Evolutionary conservation across 495 filamentous ascomycete genomes (phyloP).

Genomic region (Lasiosphaeria ovina): DNA sequence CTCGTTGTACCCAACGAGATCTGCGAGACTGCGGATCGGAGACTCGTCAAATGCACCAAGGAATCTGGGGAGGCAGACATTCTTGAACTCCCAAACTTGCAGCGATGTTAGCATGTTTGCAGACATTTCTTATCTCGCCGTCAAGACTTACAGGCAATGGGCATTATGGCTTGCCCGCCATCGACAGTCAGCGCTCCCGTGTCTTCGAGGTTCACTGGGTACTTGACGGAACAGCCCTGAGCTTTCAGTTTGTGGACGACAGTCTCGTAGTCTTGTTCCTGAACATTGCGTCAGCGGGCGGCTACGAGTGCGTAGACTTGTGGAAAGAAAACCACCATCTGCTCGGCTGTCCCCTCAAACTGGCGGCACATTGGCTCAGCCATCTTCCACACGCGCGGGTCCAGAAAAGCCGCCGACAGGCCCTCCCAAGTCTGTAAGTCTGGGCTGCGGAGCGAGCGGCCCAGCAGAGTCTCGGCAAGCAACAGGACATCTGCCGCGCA

Average conservation of each 20-base stretch:
- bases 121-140: neutral
- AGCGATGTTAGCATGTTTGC: neutral
- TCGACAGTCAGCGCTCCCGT: conserved; percentile 14
- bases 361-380: conserved; percentile 11
- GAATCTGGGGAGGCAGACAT: conserved; percentile 21
- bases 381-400: conserved; percentile 27
- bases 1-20: conserved; percentile 31
- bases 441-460: neutral
- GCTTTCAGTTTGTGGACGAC: conserved; percentile 5
- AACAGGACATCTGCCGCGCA: conserved; percentile 23
- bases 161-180: conserved; percentile 23
- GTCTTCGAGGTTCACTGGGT: conserved; percentile 6
- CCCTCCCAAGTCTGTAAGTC: conserved; percentile 18
- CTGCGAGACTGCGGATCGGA: conserved; percentile 19
- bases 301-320: neutral
- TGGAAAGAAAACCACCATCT: conserved; percentile 25
- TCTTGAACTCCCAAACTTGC: conserved; percentile 27
- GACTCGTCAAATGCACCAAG: conserved; percentile 21
- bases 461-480: conserved; percentile 25
- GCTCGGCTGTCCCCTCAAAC: conserved; percentile 20
- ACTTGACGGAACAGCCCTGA: conserved; percentile 8
- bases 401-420: conserved; percentile 26
- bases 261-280: conserved; percentile 15
- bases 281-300: neutral
- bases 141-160: conserved; percentile 20